phyloP scores from a whole-genome alignment of 2,329 filamentous ascomycete genomes.

The Colletotrichum somersetense region DNA sequence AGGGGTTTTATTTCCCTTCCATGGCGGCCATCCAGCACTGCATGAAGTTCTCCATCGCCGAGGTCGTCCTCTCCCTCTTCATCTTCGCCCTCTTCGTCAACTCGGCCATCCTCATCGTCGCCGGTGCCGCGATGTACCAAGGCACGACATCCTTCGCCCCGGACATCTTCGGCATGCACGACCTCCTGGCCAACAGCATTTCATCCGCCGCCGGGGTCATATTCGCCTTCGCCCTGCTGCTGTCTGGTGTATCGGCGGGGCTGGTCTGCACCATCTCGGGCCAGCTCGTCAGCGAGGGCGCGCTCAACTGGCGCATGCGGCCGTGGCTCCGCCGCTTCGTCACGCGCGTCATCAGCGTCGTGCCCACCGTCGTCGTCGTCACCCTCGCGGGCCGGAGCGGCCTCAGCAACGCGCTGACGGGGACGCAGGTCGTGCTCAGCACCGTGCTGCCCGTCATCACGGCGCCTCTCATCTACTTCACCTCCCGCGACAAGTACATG shows the following conservation, averaged over 20 bases:
- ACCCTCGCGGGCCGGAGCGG: slow-evolving; percentile 79
- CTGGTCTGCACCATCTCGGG: slow-evolving; percentile 91
- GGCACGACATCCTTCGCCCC: slow-evolving; percentile 72
- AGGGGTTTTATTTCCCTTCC: slow-evolving; percentile 77
- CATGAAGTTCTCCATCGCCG: slow-evolving; percentile 79
- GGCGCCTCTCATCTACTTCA: slow-evolving; percentile 88
- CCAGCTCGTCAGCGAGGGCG: slow-evolving; percentile 89
- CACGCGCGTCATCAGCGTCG: slow-evolving; percentile 84
- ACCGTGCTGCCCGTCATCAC: slow-evolving; percentile 84
- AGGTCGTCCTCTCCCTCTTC: slow-evolving; percentile 79
- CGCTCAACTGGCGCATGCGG: slow-evolving; percentile 78
- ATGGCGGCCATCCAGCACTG: slow-evolving; percentile 79
- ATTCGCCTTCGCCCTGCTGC: slow-evolving; percentile 84
- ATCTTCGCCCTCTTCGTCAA: slow-evolving; percentile 89
- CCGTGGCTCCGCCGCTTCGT: slow-evolving; percentile 85
- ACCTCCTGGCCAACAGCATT: slow-evolving; percentile 76
- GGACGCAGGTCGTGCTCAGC: slow-evolving; percentile 81
- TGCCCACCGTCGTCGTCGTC: slow-evolving; percentile 85
- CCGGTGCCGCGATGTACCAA: slow-evolving; percentile 80
- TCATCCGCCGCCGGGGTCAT: slow-evolving; percentile 82
- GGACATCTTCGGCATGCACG: slow-evolving; percentile 87
- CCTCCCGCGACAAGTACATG: slow-evolving; percentile 84
- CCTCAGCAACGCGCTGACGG: slow-evolving; percentile 78
- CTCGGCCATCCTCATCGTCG: slow-evolving; percentile 86
- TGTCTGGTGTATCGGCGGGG: slow-evolving; percentile 84